Conservation (phyloP, 345 rosid genomes). For the Populus simonii region DNA sequence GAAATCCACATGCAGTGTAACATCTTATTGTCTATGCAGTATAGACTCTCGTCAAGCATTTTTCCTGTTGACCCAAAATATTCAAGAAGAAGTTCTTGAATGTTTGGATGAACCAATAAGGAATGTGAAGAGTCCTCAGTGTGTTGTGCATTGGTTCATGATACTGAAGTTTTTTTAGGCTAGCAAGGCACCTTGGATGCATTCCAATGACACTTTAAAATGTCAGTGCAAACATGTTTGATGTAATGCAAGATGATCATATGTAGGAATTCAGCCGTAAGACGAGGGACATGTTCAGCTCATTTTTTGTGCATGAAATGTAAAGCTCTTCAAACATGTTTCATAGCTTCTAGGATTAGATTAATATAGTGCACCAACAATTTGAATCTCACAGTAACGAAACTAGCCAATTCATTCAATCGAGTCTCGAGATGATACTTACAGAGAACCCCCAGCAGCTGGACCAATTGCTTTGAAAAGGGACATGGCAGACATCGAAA, state of each 20-base stretch:
- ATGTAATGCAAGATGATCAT: not conserved
- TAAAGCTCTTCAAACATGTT: not conserved
- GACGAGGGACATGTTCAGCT: not conserved
- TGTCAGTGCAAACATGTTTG: not conserved
- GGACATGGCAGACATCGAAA: constrained; percentile 50
- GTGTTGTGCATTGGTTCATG: not conserved
- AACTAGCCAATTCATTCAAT: not conserved
- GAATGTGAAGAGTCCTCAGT: not conserved
- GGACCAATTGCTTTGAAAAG: constrained; percentile 56
- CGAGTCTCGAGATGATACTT: constrained; percentile 12
- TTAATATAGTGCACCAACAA: not conserved
- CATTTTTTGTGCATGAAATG: not conserved
- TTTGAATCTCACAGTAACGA: not conserved
- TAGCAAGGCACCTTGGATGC: not conserved
- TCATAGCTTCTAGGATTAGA: not conserved
- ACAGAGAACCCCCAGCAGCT: constrained; percentile 50
- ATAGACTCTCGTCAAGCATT: no score
- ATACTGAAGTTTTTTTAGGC: not conserved
- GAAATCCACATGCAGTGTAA: not conserved
- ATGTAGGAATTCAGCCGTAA: not conserved
- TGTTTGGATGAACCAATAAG: not conserved
- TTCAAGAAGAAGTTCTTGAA: not conserved
- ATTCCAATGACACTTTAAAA: not conserved
- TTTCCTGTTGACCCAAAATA: not conserved
- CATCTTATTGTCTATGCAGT: not conserved